phyloP scores from a whole-genome alignment of 2,329 filamentous ascomycete species.

The Fusarium hainanense region DNA sequence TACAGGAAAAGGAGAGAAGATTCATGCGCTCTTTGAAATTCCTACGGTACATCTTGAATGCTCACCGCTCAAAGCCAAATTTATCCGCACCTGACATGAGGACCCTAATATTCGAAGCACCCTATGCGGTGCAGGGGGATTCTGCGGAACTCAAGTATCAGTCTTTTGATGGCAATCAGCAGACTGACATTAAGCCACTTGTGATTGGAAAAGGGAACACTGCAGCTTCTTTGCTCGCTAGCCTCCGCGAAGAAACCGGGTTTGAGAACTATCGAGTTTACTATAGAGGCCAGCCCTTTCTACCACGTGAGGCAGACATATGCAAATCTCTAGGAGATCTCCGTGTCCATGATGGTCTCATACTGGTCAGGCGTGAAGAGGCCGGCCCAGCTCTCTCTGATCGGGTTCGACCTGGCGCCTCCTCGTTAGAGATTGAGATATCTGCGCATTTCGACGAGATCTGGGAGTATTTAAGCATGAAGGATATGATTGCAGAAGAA shows the following conservation, averaged over 20 bases:
- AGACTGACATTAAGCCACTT: constrained; percentile 70
- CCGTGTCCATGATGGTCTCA: constrained; percentile 71
- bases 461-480: constrained; percentile 81
- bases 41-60: constrained; percentile 73
- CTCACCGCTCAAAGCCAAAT: constrained; percentile 70
- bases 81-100: constrained; percentile 69
- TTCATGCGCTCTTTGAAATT: constrained; percentile 77
- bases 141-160: constrained; percentile 77
- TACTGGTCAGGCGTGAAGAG: constrained; percentile 72
- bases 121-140: constrained; percentile 69
- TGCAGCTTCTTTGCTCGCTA: constrained; percentile 73
- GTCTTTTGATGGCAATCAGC: constrained; percentile 71
- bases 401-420: constrained; percentile 63
- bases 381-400: constrained; percentile 56
- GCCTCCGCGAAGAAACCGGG: constrained; percentile 74
- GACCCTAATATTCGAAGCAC: constrained; percentile 62
- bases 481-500: constrained; percentile 75
- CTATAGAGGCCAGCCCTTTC: constrained; percentile 73
- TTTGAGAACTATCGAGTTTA: constrained; percentile 82
- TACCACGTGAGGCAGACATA: constrained; percentile 68
- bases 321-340: constrained; percentile 74
- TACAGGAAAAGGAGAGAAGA: constrained; percentile 63
- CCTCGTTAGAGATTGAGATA: constrained; percentile 79
- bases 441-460: constrained; percentile 85
- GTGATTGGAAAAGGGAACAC: constrained; percentile 78